These are phyloP conservation scores for Penicillium polonicum DNA, from an alignment of 2,329 filamentous ascomycete species.

Conservation along the genomic window DNA sequence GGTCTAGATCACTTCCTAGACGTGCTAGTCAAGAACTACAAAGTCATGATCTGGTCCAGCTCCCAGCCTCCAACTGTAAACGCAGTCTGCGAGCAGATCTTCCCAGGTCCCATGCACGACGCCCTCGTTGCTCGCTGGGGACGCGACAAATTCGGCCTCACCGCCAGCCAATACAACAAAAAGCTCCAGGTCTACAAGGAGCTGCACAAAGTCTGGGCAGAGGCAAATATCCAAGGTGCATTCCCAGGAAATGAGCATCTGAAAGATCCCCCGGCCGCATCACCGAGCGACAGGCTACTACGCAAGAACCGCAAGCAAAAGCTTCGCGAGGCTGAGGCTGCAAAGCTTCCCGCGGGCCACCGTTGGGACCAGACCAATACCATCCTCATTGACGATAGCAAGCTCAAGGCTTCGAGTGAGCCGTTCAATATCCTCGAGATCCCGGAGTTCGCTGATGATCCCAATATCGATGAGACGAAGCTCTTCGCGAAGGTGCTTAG, in stretches of 20 bases:
- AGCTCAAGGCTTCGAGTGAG: constrained; percentile 76
- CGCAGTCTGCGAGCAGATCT: constrained; percentile 57
- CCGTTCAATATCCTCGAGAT: constrained; percentile 80
- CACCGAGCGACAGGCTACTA: neutral
- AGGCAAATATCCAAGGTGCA: constrained; percentile 43
- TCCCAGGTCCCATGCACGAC: constrained; percentile 54
- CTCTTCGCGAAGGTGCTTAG: constrained; percentile 52
- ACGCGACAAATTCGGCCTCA: constrained; percentile 72
- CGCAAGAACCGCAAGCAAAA: neutral
- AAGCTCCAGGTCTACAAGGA: constrained; percentile 90
- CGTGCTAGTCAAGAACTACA: constrained; percentile 72
- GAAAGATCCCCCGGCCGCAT: neutral
- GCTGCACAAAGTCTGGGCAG: constrained; percentile 68
- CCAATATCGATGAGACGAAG: constrained; percentile 42
- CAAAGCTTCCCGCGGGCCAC: constrained; percentile 46
- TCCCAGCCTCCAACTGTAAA: constrained; percentile 71
- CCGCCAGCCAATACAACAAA: constrained; percentile 59
- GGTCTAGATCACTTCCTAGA: constrained; percentile 67
- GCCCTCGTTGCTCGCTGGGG: constrained; percentile 72
- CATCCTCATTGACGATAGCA: constrained; percentile 81
- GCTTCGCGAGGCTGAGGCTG: constrained; percentile 5
- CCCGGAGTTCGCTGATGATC: constrained; percentile 65
- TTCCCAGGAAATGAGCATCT: constrained; percentile 34
- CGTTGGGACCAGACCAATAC: constrained; percentile 83
- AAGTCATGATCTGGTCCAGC: constrained; percentile 88